phyloP scores from a whole-genome alignment of 352 stramenopile genomes.

The Phytophthora crassamura region DNA sequence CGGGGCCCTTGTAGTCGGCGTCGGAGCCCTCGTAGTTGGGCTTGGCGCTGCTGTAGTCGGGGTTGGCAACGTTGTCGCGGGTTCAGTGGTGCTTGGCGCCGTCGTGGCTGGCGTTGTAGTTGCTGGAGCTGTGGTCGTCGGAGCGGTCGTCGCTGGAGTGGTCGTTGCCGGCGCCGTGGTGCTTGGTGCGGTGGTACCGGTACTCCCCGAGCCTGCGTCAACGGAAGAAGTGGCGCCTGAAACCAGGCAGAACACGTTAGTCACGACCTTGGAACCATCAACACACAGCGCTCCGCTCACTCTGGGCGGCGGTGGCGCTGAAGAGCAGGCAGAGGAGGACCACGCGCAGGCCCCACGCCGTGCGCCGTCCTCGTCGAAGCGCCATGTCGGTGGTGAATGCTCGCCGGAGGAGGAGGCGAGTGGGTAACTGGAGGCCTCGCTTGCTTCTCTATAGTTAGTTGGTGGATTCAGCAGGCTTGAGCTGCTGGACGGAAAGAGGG shows the following conservation, averaged over 20 bases:
- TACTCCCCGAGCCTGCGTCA: conserved; percentile 1
- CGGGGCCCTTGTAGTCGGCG: conserved; percentile 4
- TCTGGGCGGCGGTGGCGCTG: conserved; percentile 8
- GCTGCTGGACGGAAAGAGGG: background rate
- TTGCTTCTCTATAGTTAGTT: conserved; percentile 3
- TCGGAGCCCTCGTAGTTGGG: conserved; percentile 5
- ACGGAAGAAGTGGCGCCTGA: conserved; percentile 19
- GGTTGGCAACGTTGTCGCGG: background rate
- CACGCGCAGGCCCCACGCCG: conserved; percentile 3
- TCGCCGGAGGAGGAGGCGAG: background rate
- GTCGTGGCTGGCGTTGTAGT: background rate
- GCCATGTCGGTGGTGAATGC: conserved; percentile 1
- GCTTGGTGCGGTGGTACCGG: conserved; percentile 2
- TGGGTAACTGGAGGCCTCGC: background rate
- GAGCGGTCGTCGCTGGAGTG: too few relatives aligned
- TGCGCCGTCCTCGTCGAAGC: conserved; percentile 4
- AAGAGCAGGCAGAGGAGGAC: conserved; percentile 8
- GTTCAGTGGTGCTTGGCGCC: background rate
- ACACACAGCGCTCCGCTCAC: background rate
- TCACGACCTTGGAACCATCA: too few relatives aligned
- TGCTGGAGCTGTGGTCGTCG: background rate
- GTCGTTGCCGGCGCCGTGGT: background rate
- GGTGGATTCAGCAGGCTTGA: too few relatives aligned
- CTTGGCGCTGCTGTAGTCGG: conserved; percentile 1
- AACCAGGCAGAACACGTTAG: conserved; percentile 1